A percentile compares a stretch with the other conserved stretches of the same genome.
Evolutionary conservation across 371 early-diverging fungal genomes (phyloP).

Genomic region (Paraphysoderma sedebokerense): DNA sequence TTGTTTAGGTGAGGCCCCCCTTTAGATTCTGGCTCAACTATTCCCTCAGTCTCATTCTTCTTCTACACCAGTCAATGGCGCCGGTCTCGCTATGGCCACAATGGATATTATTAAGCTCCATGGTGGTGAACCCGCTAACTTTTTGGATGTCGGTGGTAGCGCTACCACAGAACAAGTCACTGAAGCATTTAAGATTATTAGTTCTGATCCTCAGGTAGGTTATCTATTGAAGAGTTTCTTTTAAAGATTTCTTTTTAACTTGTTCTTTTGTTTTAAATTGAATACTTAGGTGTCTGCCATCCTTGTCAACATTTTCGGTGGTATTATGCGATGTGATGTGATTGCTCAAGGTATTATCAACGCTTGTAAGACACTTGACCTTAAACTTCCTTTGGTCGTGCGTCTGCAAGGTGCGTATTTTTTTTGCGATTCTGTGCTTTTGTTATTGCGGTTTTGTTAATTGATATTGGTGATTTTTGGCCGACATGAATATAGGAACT

Average conservation of each 20-base stretch:
- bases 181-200: conserved; percentile 96
- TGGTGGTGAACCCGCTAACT: conserved; percentile 98
- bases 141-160: conserved; percentile 96
- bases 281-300: conserved; percentile 55
- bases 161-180: conserved; percentile 91
- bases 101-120: conserved; percentile 98
- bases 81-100: conserved; percentile 98
- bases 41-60: neutral
- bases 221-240: neutral
- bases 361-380: conserved; percentile 75
- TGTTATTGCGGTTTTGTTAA: conserved; percentile 1
- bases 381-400: conserved; percentile 87
- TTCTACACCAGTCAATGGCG: conserved; percentile 70
- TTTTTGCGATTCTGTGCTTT: neutral
- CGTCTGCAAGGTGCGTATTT: conserved; percentile 73
- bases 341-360: conserved; percentile 96
- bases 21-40: neutral
- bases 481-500: conserved; percentile 21
- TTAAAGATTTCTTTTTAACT: neutral
- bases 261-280: neutral
- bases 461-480: neutral
- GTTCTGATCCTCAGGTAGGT: conserved; percentile 67
- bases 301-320: conserved; percentile 98
- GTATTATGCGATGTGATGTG: conserved; percentile 97
- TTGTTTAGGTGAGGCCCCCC: conserved; percentile 20